A percentile compares a stretch with the other conserved stretches of the same genome.
phyloP scores from a whole-genome alignment of 805 yeast genomes.

The Ogataea neopini region DNA sequence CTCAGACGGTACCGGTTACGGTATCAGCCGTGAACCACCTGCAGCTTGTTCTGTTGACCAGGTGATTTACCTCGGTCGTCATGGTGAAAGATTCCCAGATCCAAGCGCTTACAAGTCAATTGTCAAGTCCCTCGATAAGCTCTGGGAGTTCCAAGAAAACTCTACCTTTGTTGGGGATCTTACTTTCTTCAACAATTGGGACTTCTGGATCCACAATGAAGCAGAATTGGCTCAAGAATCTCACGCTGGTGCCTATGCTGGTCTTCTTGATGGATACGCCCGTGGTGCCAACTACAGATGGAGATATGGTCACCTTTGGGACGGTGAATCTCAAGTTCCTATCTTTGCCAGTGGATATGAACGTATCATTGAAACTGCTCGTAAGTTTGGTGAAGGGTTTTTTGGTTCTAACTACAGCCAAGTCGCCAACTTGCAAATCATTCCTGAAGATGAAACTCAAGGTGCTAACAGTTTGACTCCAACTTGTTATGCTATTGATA shows the following conservation, averaged over 20 bases:
- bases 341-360: conserved; percentile 54
- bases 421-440: conserved; percentile 39
- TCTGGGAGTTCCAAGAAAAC: conserved; percentile 11
- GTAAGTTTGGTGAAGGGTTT: conserved; percentile 58
- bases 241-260: conserved; percentile 48
- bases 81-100: conserved; percentile 59
- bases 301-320: conserved; percentile 49
- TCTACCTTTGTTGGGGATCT: conserved; percentile 43
- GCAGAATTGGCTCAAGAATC: conserved; percentile 45
- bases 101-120: conserved; percentile 20
- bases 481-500: conserved; percentile 32
- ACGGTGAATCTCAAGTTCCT: conserved; percentile 39
- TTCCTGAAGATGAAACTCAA: conserved; percentile 45
- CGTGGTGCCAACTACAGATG: conserved; percentile 51
- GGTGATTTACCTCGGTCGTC: conserved; percentile 53
- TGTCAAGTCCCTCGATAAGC: conserved; percentile 9
- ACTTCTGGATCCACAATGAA: conserved; percentile 27
- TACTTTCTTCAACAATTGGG: conserved; percentile 48
- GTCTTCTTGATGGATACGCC: conserved; percentile 45
- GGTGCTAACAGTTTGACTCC: conserved; percentile 58
- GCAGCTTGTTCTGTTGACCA: conserved; percentile 52
- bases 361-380: conserved; percentile 53
- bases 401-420: conserved; percentile 43
- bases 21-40: conserved; percentile 55
- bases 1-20: conserved; percentile 49